Base-by-base conservation (phyloP, 1,284 basidiomycete genomes). In the Grifola frondosa region DNA sequence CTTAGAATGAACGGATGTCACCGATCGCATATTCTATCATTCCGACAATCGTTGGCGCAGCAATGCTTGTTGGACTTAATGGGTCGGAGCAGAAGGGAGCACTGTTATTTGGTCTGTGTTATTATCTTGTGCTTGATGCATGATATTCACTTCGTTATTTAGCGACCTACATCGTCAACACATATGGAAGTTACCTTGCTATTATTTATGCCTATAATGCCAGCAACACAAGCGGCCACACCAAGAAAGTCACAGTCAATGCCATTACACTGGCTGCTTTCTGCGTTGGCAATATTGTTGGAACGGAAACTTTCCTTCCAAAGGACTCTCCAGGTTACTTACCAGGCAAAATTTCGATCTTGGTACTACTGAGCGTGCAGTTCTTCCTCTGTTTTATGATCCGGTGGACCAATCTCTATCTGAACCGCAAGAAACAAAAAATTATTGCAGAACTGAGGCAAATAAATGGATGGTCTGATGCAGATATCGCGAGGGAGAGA, bases 171-270 rank as follows among this genome's bases (percentile, higher is more conserved):
- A 63, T 86, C n/a, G 69, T 77, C 25, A 69, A 71, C 13, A 77
- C 78, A 3, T 84, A 78, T 51, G 80, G 81, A 8, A 79, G 77
- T 35, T 74, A 80, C 0, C 61, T 85, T 3, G 74, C 80, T 0
- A 74, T 76, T 0, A 70, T 86, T 15, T 86, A 83, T 50, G 78
- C 80, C 0, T 85, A 81, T 54, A 83, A 83, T 42, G 80, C 80
- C 1, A 78, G 76, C 36, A 84, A 86, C 55, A 83, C 77, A 0
- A 74, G 74, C 30, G 83, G 82, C 3, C 77, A 81, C 40, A 85
- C 81, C 2, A 85, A 86, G 69, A 86, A 85, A 66, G 69, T 67
- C 21, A 49, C 79, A 1, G 69, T 83, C 46, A 84, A 84, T 50
- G 76, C 78, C 1, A 65, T 83, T 65, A 84, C 80, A 0, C 63